phyloP scores from a whole-genome alignment of 2,329 filamentous ascomycete species.

The Ophiognomonia clavigignenti-juglandacearum region DNA sequence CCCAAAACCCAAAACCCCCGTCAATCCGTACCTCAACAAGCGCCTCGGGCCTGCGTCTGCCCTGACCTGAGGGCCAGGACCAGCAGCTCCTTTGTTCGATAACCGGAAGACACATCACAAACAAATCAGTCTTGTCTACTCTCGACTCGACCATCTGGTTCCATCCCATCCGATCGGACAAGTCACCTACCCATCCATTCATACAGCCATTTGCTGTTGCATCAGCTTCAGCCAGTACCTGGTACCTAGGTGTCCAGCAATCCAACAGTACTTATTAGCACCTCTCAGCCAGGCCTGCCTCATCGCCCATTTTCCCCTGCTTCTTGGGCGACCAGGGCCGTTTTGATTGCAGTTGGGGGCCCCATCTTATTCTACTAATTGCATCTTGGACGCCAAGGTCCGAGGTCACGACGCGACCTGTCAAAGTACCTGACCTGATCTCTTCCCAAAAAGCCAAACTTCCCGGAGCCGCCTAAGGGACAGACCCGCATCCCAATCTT shows the following conservation, averaged over 20 bases:
- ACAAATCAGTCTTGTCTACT: neutral
- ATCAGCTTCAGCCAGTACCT: slow-evolving; percentile 2
- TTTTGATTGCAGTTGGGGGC: slow-evolving; percentile 16
- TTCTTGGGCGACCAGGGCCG: slow-evolving; percentile 10
- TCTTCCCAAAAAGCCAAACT: slow-evolving; percentile 16
- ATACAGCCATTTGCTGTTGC: too few relatives aligned
- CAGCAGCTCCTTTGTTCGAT: neutral
- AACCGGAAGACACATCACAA: neutral
- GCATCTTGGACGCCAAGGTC: slow-evolving; percentile 18
- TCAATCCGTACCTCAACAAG: slow-evolving; percentile 12
- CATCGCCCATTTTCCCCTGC: neutral
- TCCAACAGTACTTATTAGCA: too few relatives aligned
- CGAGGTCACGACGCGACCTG: slow-evolving; percentile 15
- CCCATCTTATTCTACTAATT: slow-evolving; percentile 18
- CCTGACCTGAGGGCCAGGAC: neutral
- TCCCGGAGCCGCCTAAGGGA: slow-evolving; percentile 17
- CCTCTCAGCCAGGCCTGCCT: too few relatives aligned
- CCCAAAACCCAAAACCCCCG: too few relatives aligned
- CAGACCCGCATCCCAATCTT: slow-evolving; percentile 18
- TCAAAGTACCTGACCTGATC: slow-evolving; percentile 16
- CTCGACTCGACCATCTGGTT: neutral
- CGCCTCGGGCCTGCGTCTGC: neutral
- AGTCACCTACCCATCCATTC: too few relatives aligned
- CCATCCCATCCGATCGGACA: neutral
- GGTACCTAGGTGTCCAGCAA: too few relatives aligned